Conservation (phyloP, 73 alveolate species). For the Durusdinium trenchii region DNA sequence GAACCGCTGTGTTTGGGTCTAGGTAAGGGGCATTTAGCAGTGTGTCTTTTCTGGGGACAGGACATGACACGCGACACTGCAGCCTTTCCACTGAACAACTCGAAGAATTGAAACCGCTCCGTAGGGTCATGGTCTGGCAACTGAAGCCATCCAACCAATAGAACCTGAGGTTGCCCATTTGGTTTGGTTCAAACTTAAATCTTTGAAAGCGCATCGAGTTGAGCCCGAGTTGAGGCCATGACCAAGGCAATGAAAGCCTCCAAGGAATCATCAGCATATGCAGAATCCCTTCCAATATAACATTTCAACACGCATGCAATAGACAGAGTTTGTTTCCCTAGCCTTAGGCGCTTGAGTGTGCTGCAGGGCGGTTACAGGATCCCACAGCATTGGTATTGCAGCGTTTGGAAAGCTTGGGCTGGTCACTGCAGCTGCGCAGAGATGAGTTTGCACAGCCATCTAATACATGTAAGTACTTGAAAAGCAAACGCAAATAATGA, state of each 20-base stretch:
- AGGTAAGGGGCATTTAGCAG: too few relatives aligned
- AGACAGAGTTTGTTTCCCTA: neutral
- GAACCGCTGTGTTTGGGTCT: too few relatives aligned
- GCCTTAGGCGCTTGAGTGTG: conserved; percentile 21
- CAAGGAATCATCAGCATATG: neutral
- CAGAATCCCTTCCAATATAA: too few relatives aligned
- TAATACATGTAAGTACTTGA: too few relatives aligned
- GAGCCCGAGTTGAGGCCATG: neutral
- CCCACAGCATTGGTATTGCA: too few relatives aligned
- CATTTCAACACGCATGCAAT: neutral
- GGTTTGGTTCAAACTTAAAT: too few relatives aligned
- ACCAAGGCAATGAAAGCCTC: conserved; percentile 1
- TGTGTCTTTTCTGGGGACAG: neutral
- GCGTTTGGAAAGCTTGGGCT: too few relatives aligned
- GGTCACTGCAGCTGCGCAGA: too few relatives aligned
- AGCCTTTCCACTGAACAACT: neutral
- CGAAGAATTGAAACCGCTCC: neutral
- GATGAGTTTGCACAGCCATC: too few relatives aligned
- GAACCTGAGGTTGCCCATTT: neutral
- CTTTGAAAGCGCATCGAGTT: too few relatives aligned
- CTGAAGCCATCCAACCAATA: neutral
- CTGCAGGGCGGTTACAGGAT: neutral
- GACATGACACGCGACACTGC: neutral
- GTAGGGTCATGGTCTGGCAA: neutral
- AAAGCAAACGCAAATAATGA: too few relatives aligned